Percentiles rank a stretch among this genome's conserved stretches.
Evolutionary conservation across 306 rosid genomes (phyloP).

Genomic region (Vigna reflexopilosa): DNA sequence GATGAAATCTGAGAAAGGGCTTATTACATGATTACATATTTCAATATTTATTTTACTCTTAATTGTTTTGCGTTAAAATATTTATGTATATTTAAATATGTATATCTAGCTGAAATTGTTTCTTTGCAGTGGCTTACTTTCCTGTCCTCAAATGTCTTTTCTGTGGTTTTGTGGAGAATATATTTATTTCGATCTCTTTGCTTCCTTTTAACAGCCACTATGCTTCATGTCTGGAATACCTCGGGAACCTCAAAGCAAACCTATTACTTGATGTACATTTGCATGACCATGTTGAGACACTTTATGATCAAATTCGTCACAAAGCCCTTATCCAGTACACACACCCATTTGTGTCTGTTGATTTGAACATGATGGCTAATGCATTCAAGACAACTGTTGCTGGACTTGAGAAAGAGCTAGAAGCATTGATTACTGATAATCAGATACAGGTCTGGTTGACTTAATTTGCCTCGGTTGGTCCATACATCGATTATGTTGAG

Average conservation of each 20-base stretch:
- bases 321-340: conserved; percentile 97
- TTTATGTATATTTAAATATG: no score
- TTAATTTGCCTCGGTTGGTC: conserved; percentile 30
- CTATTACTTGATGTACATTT: conserved; percentile 87
- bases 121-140: conserved; percentile 5
- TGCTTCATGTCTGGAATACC: conserved; percentile 97
- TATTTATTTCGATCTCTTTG: conserved; percentile 24
- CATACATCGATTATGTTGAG: neutral
- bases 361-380: conserved; percentile 88
- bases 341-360: conserved; percentile 94
- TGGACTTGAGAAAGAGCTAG: conserved; percentile 96
- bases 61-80: neutral
- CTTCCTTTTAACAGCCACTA: conserved; percentile 73
- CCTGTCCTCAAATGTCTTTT: neutral
- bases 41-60: conserved; percentile 3
- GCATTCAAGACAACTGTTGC: conserved; percentile 94
- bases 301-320: conserved; percentile 93
- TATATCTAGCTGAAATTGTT: neutral
- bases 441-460: conserved; percentile 83
- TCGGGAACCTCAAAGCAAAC: conserved; percentile 90
- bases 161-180: neutral
- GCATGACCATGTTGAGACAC: conserved; percentile 92
- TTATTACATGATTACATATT: neutral
- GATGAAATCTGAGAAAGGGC: neutral
- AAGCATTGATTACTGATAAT: conserved; percentile 90